Conservation (phyloP, 2,329 filamentous ascomycete species). For the Colletotrichum sansevieriae region DNA sequence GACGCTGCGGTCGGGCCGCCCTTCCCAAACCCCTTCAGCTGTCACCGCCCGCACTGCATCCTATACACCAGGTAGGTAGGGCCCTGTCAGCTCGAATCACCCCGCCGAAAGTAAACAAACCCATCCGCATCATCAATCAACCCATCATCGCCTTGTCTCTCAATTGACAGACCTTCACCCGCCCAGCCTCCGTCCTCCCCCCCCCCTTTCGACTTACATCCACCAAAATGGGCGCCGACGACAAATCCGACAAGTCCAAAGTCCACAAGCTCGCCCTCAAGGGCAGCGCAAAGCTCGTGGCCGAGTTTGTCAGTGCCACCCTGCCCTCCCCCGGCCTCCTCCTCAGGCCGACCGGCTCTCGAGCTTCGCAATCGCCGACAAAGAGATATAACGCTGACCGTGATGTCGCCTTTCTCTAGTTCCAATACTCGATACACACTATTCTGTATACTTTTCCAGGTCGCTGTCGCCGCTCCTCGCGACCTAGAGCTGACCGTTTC, state of each 20-base stretch:
- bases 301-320: constrained; percentile 83
- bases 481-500: constrained; percentile 29
- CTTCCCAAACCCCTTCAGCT: neutral
- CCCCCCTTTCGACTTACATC: neutral
- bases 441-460: constrained; percentile 76
- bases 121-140: neutral
- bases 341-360: neutral
- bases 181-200: neutral
- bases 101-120: constrained; percentile 40
- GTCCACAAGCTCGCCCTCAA: constrained; percentile 94
- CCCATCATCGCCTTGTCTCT: neutral
- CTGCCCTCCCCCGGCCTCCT: neutral
- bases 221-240: constrained; percentile 26
- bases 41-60: constrained; percentile 1
- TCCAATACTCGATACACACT: constrained; percentile 98
- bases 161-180: neutral
- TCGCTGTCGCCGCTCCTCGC: neutral
- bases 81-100: constrained; percentile 28
- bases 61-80: no score
- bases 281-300: constrained; percentile 86
- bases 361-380: neutral
- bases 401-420: constrained; percentile 61
- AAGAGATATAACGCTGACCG: constrained; percentile 41
- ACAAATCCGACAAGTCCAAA: constrained; percentile 78
- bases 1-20: no score